These are phyloP conservation scores for Onygena corvina DNA, from an alignment of 2,329 filamentous ascomycete genomes.

Conservation along the genomic window DNA sequence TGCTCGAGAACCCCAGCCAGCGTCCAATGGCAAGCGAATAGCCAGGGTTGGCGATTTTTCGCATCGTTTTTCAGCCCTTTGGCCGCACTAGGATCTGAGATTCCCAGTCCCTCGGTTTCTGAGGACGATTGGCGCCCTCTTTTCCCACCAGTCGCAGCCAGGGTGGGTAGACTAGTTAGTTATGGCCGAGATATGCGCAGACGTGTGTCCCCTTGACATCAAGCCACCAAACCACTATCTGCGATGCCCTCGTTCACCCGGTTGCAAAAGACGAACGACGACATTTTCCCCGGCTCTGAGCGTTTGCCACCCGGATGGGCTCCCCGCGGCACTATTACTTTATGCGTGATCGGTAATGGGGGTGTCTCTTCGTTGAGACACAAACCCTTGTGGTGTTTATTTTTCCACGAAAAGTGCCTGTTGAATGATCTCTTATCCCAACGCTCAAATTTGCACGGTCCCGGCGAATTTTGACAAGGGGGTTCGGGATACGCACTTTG, in stretches of 20 bases:
- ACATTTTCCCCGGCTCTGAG: not conserved
- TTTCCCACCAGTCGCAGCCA: not conserved
- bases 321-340: conserved; percentile 4
- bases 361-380: not conserved
- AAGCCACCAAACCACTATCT: not conserved
- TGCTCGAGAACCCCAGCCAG: no score
- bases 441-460: no score
- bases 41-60: not conserved
- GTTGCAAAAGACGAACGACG: not conserved
- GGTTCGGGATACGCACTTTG: no score
- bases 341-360: not conserved
- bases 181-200: not conserved
- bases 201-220: not conserved
- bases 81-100: conserved; percentile 3
- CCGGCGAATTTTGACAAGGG: no score
- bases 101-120: conserved; percentile 4
- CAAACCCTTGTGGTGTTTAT: not conserved
- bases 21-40: conserved; percentile 1
- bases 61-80: not conserved
- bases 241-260: not conserved
- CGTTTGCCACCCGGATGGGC: conserved; percentile 2
- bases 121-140: not conserved
- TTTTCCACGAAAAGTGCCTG: not conserved
- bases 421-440: conserved; percentile 3
- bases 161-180: no score